Base-by-base conservation (phyloP, 345 rosid genomes). In the Durio zibethinus region DNA sequence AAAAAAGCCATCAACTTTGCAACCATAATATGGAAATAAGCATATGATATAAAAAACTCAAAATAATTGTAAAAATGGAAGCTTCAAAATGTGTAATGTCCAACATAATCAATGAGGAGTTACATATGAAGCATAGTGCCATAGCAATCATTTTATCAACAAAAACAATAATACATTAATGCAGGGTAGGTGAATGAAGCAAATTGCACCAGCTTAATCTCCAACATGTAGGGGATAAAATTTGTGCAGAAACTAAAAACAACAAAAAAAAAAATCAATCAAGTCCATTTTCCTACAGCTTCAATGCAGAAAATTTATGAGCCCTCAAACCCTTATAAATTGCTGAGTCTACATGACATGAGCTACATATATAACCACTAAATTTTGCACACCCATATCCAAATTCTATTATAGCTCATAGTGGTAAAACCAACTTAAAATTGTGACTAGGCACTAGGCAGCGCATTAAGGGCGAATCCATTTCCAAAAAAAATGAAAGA, bases 401-500 rank as follows among this genome's bases (percentile, higher is more conserved):
- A 42, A 43, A 21, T 67, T 48, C 25, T 48, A 38, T 43, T 21
- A 40, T 11, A 40, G 29, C 20, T 67, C 72, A 67, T 21, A 5
- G 52, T 23, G 42, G 52, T 18, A 38, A 23, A 42, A 42, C 1
- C 8, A 42, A 40, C 72, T 11, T 31, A 42, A 67, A 23, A 21
- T 67, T 67, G 53, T 42, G 23, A 43, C 10, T 2, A 43, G 53
- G 35, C 53, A 43, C 10, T 2, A 43, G 53, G 35, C 53, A 43
- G 35, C 70, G 31, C 14, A 64, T 18, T 21, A 36, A 36, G 27
- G 2, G 45, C 9, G 70, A 61, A 31, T 23, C 53, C 33, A 74
- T 10, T 66, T 61, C 36, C 16, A 12, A 73, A 73, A 53, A n/a
- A 73, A 76, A 67, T n/a, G 31, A 54, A 76, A 47, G 33, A 5